These are phyloP conservation scores for Botrytis aclada DNA, from an alignment of 2,329 filamentous ascomycete genomes.

Conservation along the genomic window DNA sequence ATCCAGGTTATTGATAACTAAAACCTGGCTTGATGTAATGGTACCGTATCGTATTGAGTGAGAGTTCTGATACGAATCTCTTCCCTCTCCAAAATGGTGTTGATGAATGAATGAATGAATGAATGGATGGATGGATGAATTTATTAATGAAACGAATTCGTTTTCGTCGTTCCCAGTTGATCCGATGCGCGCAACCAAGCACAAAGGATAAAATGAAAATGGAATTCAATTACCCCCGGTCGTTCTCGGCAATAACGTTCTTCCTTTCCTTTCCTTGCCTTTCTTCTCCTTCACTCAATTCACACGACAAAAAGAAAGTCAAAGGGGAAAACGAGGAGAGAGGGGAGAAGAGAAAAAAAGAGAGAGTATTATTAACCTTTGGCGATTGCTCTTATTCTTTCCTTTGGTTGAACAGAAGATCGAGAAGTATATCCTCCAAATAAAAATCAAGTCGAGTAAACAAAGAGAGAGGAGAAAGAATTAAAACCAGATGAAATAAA, in stretches of 20 bases:
- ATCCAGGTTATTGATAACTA: conserved; percentile 5
- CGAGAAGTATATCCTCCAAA: conserved; percentile 3
- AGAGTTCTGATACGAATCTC: not conserved
- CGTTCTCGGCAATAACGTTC: not conserved
- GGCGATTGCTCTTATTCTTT: not conserved
- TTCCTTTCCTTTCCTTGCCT: not conserved
- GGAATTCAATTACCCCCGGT: not conserved
- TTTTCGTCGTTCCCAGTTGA: conserved; percentile 3
- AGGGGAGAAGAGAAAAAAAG: not conserved
- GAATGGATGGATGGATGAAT: not conserved
- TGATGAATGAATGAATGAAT: not conserved
- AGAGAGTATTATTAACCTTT: not conserved
- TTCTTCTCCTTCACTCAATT: not conserved
- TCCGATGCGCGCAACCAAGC: not conserved
- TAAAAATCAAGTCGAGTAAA: not conserved
- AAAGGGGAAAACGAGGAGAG: not conserved
- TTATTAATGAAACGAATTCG: not conserved
- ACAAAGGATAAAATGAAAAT: not conserved
- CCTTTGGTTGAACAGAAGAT: not conserved
- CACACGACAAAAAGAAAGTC: not conserved
- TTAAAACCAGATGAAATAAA: not conserved
- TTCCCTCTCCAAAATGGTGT: not conserved
- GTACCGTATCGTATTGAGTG: not conserved
- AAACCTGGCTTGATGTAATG: not conserved
- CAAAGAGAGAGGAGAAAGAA: not conserved